These are phyloP conservation scores for Aureobasidium namibiae DNA, from an alignment of 2,329 filamentous ascomycete genomes.

Conservation along the genomic window DNA sequence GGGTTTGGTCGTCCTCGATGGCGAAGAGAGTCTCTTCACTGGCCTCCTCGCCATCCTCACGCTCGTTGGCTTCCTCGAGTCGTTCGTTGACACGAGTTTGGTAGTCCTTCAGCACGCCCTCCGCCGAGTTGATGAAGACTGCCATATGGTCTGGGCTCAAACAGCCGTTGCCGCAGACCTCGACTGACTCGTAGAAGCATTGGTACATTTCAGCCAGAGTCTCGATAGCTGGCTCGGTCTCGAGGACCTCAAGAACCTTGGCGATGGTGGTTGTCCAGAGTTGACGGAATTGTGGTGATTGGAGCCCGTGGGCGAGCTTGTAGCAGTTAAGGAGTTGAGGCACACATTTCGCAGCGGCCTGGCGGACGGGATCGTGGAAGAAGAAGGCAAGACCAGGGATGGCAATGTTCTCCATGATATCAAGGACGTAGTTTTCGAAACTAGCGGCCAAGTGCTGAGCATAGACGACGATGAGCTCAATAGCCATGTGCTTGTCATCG, in stretches of 20 bases:
- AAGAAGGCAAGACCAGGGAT: slow-evolving; percentile 93
- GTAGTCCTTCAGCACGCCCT: slow-evolving; percentile 85
- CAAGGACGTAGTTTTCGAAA: slow-evolving; percentile 83
- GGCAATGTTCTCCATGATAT: slow-evolving; percentile 95
- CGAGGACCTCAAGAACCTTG: slow-evolving; percentile 87
- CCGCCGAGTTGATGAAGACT: slow-evolving; percentile 77
- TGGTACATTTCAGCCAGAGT: slow-evolving; percentile 98
- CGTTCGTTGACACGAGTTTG: slow-evolving; percentile 76
- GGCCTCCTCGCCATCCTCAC: slow-evolving; percentile 67
- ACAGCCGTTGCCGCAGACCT: slow-evolving; percentile 82
- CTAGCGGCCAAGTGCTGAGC: slow-evolving; percentile 88
- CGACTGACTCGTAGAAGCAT: slow-evolving; percentile 97
- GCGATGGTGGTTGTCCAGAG: slow-evolving; percentile 81
- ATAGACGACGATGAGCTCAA: slow-evolving; percentile 94
- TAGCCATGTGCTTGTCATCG: slow-evolving; percentile 99
- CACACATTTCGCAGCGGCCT: slow-evolving; percentile 89
- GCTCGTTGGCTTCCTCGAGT: slow-evolving; percentile 73
- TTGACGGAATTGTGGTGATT: slow-evolving; percentile 68
- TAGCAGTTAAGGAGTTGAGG: slow-evolving; percentile 88
- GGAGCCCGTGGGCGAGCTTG: slow-evolving; percentile 79
- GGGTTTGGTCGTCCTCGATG: slow-evolving; percentile 93
- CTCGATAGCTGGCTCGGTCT: slow-evolving; percentile 89
- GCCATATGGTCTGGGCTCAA: slow-evolving; percentile 72
- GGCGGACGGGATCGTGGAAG: slow-evolving; percentile 96
- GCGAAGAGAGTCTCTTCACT: slow-evolving; percentile 80